Base-by-base conservation (phyloP, 768 basidiomycete species). In the Mycena indigotica region DNA sequence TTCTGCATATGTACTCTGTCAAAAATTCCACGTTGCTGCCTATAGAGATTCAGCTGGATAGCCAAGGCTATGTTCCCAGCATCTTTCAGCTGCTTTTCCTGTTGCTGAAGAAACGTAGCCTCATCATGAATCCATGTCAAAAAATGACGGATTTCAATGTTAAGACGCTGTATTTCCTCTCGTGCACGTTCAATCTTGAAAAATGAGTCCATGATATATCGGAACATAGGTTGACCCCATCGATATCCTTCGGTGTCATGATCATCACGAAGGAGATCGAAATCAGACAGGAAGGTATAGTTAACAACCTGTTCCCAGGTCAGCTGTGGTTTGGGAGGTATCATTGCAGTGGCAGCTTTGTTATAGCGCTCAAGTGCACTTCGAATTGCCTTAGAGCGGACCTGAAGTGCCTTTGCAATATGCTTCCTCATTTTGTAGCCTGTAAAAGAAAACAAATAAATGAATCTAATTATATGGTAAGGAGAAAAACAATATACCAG, bases 111-210 rank as follows among this genome's bases (percentile, higher is more conserved):
- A 2, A 24, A 5, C 26, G 8, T 12, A 19, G 41, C 12, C 28
- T 69, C 61, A 26, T 68, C 67, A 6, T 28, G 17, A 5, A 69
- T 57, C 28, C 52, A 68, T 0, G 60, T 68, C 1, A 52, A 28
- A 0, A 71, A 23, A 2, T 61, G 50, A 0, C 24, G 53, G 13
- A 72, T 61, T 53, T 72, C 68, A 15, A 70, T 50, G 39, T 70
- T 64, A 12, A 67, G 55, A 1, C 61, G 54, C 1, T 38, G 21
- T 10, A 71, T 63, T 38, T 70, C 71, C 52, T 72, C 71, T 12
- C 30, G 13, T 1, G 71, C 66, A 3, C 62, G 57, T 0, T 40
- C 23, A 4, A 60, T 55, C 44, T 66, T 65, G 60, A 64, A 64
- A 50, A 62, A 58, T 12, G 28, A 19, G 25, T 65, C 65, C 52